Conservation (phyloP, 352 stramenopile genomes). For the Globisporangium orthogonon region DNA sequence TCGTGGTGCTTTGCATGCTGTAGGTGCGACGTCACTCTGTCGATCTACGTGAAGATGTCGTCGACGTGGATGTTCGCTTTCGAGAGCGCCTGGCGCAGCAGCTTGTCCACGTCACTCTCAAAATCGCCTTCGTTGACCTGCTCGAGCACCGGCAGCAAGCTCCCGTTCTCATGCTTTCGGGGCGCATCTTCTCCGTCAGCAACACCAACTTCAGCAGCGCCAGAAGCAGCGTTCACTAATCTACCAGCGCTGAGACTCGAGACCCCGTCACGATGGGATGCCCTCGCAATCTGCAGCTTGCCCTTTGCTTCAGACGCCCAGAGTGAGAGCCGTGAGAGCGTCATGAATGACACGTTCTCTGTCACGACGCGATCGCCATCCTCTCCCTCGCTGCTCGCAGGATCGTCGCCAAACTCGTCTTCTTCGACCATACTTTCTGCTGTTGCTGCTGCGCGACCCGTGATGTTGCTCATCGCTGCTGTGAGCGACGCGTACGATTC, state of each 20-base stretch:
- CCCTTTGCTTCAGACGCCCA: constrained; percentile 54
- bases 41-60: constrained; percentile 2
- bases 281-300: constrained; percentile 24
- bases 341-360: constrained; percentile 59
- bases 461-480: constrained; percentile 34
- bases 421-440: constrained; percentile 2
- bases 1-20: too few relatives aligned
- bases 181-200: background rate
- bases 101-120: constrained; percentile 26
- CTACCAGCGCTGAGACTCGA: too few relatives aligned
- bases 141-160: constrained; percentile 1
- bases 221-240: too few relatives aligned
- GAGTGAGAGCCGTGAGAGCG: constrained; percentile 42
- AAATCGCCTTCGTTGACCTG: constrained; percentile 22
- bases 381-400: constrained; percentile 13
- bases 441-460: background rate
- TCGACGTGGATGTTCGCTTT: constrained; percentile 46
- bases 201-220: too few relatives aligned
- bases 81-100: constrained; percentile 42
- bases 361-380: constrained; percentile 24
- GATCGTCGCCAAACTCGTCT: constrained; percentile 19
- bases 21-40: too few relatives aligned
- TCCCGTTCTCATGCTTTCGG: background rate
- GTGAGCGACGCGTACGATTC: constrained; percentile 51
- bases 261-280: background rate